Evolutionary conservation across 192 early-diverging fungal species (phyloP).

Genomic region (Backusella tuberculispora): DNA sequence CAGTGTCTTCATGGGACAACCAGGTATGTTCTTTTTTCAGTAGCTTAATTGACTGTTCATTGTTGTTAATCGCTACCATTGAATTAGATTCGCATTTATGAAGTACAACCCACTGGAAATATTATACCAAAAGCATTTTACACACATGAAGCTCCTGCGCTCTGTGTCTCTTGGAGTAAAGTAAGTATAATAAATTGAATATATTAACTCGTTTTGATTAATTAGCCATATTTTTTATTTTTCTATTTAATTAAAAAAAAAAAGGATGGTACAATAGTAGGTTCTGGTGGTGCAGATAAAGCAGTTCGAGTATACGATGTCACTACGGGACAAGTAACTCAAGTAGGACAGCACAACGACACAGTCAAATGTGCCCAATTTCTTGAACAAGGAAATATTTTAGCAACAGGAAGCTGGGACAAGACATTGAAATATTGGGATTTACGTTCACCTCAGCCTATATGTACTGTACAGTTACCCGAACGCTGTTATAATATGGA

Average conservation of each 20-base stretch:
- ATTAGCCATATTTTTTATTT: neutral
- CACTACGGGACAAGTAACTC: slow-evolving; percentile 74
- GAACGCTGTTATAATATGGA: slow-evolving; percentile 95
- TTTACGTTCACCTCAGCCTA: slow-evolving; percentile 74
- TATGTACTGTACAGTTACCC: slow-evolving; percentile 71
- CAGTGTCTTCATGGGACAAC: slow-evolving; percentile 92
- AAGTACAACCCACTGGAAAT: slow-evolving; percentile 76
- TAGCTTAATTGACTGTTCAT: neutral
- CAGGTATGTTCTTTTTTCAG: slow-evolving; percentile 30
- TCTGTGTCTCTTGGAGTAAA: slow-evolving; percentile 87
- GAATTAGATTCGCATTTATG: slow-evolving; percentile 87
- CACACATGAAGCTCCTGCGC: slow-evolving; percentile 80
- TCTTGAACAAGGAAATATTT: slow-evolving; percentile 68
- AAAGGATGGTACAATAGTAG: slow-evolving; percentile 88
- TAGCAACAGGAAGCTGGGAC: slow-evolving; percentile 95
- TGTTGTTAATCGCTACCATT: neutral
- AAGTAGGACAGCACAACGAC: slow-evolving; percentile 87
- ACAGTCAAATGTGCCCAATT: slow-evolving; percentile 82
- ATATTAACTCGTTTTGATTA: neutral
- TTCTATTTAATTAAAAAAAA: neutral
- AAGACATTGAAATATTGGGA: slow-evolving; percentile 98
- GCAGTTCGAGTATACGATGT: slow-evolving; percentile 84
- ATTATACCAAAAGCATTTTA: slow-evolving; percentile 80
- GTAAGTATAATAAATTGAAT: slow-evolving; percentile 36
- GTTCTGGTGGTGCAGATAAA: slow-evolving; percentile 94